phyloP scores from a whole-genome alignment of 139 green algal genomes.

The Coccomyxa sp. region DNA sequence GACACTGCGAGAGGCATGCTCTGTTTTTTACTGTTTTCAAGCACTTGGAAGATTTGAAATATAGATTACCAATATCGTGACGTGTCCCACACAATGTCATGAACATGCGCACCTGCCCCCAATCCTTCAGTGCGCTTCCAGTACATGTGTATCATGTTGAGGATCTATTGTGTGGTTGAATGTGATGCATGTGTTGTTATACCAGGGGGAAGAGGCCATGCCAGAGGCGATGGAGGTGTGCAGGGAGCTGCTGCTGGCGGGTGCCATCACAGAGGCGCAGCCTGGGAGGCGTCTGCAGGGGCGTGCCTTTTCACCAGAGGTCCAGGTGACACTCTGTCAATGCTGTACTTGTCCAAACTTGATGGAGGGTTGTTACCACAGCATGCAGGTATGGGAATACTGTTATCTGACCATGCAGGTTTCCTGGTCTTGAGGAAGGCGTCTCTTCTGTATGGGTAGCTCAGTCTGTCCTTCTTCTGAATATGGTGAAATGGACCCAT shows the following conservation, averaged over 20 bases:
- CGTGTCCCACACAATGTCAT: not conserved
- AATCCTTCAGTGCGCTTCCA: not conserved
- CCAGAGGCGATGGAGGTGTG: constrained; percentile 13
- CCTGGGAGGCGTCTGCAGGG: constrained; percentile 28
- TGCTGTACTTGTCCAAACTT: not conserved
- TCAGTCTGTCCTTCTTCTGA: not conserved
- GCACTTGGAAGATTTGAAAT: too few species aligned
- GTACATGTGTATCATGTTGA: not conserved
- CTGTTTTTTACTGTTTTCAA: too few species aligned
- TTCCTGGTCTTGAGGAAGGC: too few species aligned
- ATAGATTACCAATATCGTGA: not conserved
- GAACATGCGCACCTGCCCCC: too few species aligned
- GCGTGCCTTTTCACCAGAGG: constrained; percentile 17
- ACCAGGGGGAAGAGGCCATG: not conserved
- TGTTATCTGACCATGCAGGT: too few species aligned
- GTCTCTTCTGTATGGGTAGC: not conserved
- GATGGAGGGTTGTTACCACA: too few species aligned
- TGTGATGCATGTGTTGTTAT: not conserved
- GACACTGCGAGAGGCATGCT: too few species aligned
- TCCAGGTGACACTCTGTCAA: constrained; percentile 24
- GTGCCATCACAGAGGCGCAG: constrained; percentile 11
- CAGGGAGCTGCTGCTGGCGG: constrained; percentile 20
- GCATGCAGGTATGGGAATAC: too few species aligned
- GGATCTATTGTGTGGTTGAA: not conserved
- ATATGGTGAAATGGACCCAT: too few species aligned